Evolutionary conservation across 73 alveolate species (phyloP).

Genomic region (Stentor roeselii): DNA sequence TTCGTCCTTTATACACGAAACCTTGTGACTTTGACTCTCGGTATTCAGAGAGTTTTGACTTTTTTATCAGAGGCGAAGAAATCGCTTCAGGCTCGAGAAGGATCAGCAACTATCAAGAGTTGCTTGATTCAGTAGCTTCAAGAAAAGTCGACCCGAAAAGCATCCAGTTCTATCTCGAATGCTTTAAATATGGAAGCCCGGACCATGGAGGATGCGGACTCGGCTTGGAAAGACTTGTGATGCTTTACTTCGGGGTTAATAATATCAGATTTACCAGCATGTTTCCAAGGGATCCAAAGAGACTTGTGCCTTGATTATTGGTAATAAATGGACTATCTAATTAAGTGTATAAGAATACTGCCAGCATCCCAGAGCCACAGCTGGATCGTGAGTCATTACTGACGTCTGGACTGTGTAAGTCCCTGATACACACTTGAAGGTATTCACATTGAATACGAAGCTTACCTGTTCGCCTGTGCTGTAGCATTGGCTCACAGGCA

Average conservation of each 20-base stretch:
- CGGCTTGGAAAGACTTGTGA: slow-evolving; percentile 99
- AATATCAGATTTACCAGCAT: slow-evolving; percentile 91
- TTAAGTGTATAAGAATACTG: not conserved
- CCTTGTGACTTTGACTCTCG: slow-evolving; percentile 91
- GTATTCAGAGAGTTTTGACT: slow-evolving; percentile 96
- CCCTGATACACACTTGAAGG: not conserved
- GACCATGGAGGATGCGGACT: slow-evolving; percentile 99
- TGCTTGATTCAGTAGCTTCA: slow-evolving; percentile 52
- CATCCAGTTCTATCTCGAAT: slow-evolving; percentile 80
- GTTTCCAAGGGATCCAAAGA: slow-evolving; percentile 99
- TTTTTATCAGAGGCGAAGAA: slow-evolving; percentile 99
- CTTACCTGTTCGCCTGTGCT: not conserved
- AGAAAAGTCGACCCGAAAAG: slow-evolving; percentile 70
- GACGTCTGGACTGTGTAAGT: not conserved
- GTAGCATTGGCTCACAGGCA: not conserved
- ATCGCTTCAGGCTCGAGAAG: slow-evolving; percentile 99
- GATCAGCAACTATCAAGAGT: slow-evolving; percentile 76
- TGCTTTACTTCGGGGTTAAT: slow-evolving; percentile 86
- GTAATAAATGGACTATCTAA: not conserved
- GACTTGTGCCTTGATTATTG: slow-evolving; percentile 84
- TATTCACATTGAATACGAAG: too few relatives aligned
- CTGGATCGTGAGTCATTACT: not conserved
- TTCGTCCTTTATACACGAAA: slow-evolving; percentile 99
- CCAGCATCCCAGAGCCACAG: not conserved
- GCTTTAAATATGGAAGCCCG: slow-evolving; percentile 96